Evolutionary conservation across 441 rosid species (phyloP).

Genomic region (Erodium trifolium): DNA sequence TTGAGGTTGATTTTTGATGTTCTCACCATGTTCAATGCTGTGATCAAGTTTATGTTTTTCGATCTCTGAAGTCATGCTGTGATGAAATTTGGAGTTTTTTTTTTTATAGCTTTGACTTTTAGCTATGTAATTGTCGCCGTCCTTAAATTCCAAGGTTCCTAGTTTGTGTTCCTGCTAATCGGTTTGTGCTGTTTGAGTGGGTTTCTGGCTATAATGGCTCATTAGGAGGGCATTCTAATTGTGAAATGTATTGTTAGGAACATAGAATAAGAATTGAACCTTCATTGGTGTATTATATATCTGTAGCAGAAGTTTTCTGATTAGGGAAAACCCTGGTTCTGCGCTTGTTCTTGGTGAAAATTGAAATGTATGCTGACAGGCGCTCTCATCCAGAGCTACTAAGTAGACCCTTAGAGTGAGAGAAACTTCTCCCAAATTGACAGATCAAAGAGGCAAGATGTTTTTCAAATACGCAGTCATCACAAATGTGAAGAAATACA

Average conservation of each 20-base stretch:
- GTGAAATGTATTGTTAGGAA: not conserved
- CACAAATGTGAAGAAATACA: not conserved
- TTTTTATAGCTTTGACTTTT: not conserved
- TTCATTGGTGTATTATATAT: not conserved
- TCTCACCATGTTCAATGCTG: slow-evolving; percentile 12
- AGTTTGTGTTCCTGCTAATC: not conserved
- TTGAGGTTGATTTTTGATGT: slow-evolving; percentile 17
- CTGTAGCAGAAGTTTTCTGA: not conserved
- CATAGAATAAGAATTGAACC: not conserved
- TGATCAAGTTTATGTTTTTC: not conserved
- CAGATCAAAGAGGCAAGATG: not conserved
- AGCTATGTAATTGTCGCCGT: not conserved
- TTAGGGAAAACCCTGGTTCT: not conserved
- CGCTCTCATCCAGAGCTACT: not conserved
- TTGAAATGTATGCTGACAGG: not conserved
- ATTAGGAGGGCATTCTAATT: not conserved
- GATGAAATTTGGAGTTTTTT: not conserved
- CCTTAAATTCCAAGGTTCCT: not conserved
- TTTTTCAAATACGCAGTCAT: not conserved
- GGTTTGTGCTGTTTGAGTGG: not conserved
- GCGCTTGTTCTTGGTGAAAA: not conserved
- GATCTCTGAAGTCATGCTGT: not conserved
- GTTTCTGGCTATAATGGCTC: not conserved
- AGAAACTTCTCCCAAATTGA: not conserved
- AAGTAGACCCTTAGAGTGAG: not conserved